Evolutionary conservation across 148 eudicot species (phyloP).

Genomic region (Cornus suecica): DNA sequence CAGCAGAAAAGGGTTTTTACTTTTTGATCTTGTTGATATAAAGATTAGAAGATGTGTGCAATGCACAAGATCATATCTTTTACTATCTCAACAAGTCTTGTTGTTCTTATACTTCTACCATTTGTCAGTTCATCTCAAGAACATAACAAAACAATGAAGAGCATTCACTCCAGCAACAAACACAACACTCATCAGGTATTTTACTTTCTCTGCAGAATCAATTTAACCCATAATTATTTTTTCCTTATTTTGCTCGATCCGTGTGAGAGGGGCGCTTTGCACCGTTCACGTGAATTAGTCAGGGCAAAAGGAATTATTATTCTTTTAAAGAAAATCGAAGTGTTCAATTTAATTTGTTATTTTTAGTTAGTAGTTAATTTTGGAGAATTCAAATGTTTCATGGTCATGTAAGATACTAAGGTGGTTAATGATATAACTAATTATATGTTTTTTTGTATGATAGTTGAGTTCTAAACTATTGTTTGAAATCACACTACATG

Average conservation of each 20-base stretch:
- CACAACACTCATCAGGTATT: slow-evolving; percentile 19
- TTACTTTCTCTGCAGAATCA: background rate
- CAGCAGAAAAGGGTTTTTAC: background rate
- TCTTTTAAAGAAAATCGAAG: too few relatives aligned
- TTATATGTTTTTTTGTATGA: background rate
- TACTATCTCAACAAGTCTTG: slow-evolving; percentile 3
- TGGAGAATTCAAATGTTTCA: background rate
- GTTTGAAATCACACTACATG: slow-evolving; percentile 64
- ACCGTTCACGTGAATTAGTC: too few relatives aligned
- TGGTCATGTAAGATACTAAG: background rate
- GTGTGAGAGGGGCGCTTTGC: too few relatives aligned
- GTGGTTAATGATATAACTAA: background rate
- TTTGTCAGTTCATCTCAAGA: slow-evolving; percentile 23
- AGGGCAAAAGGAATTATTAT: too few relatives aligned
- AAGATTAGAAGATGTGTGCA: slow-evolving; percentile 10
- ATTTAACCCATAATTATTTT: background rate
- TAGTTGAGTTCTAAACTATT: slow-evolving; percentile 35
- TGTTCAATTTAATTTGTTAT: too few relatives aligned
- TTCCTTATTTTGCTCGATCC: background rate
- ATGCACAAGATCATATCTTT: slow-evolving; percentile 7
- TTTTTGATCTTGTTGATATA: slow-evolving; percentile 4
- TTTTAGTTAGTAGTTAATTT: too few relatives aligned
- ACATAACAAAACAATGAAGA: background rate
- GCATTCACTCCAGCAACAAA: slow-evolving; percentile 6
- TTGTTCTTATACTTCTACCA: slow-evolving; percentile 18